Conservation (phyloP, 1,139 yeast species). For the Yamadazyma triangularis region DNA sequence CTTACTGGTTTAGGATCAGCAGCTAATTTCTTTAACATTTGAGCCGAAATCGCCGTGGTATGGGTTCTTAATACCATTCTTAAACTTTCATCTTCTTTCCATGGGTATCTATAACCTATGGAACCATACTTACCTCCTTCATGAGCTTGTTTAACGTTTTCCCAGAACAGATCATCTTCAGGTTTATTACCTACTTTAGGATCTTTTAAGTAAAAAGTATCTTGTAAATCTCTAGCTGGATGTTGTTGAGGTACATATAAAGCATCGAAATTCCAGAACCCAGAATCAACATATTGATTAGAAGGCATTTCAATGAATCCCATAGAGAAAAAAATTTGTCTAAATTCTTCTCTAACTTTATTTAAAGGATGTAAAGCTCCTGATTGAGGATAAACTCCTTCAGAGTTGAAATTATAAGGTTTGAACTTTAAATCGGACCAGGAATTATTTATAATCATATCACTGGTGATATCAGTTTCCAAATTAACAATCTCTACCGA, state of each 20-base stretch:
- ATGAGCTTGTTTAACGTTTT: slow-evolving; percentile 78
- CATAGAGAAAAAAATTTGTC: slow-evolving; percentile 95
- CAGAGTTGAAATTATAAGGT: slow-evolving; percentile 93
- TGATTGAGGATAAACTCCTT: slow-evolving; percentile 79
- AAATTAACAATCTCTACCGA: slow-evolving; percentile 72
- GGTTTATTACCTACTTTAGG: slow-evolving; percentile 80
- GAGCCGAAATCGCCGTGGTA: slow-evolving; percentile 90
- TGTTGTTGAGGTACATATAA: slow-evolving; percentile 98
- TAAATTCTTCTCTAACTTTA: slow-evolving; percentile 95
- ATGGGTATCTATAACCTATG: slow-evolving; percentile 96
- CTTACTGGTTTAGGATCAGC: slow-evolving; percentile 87
- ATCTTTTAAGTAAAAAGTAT: slow-evolving; percentile 94
- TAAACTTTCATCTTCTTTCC: slow-evolving; percentile 88
- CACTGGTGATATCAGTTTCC: slow-evolving; percentile 92
- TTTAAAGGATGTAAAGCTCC: slow-evolving; percentile 97
- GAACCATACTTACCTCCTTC: slow-evolving; percentile 90
- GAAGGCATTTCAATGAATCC: slow-evolving; percentile 99
- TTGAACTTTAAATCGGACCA: slow-evolving; percentile 88
- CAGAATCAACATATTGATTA: slow-evolving; percentile 94
- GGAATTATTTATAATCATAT: slow-evolving; percentile 75
- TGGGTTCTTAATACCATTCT: slow-evolving; percentile 97
- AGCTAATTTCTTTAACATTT: slow-evolving; percentile 84
- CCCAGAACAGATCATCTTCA: slow-evolving; percentile 71
- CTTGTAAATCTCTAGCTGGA: slow-evolving; percentile 98
- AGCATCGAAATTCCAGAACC: slow-evolving; percentile 98